A percentile compares a stretch with the other conserved stretches of the same genome.
These are phyloP conservation scores for Calycina marina DNA, from an alignment of 2,329 filamentous ascomycete species.

Conservation along the genomic window DNA sequence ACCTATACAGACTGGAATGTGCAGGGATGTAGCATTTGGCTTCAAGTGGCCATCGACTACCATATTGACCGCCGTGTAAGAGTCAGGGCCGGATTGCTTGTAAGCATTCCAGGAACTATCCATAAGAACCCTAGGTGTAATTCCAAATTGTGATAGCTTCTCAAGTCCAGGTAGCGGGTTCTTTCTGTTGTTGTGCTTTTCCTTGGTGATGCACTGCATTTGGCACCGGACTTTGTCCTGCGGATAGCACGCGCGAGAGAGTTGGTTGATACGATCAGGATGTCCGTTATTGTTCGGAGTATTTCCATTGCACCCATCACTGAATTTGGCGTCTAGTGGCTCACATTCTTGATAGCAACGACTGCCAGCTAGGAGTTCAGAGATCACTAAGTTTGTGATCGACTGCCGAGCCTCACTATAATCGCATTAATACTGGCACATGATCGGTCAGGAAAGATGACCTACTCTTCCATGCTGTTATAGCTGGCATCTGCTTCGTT, in stretches of 20 bases:
- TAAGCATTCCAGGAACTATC: neutral
- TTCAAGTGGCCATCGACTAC: neutral
- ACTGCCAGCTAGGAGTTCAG: neutral
- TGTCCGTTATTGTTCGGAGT: too few relatives aligned
- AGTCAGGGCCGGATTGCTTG: neutral
- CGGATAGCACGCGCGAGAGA: neutral
- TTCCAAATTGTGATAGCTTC: neutral
- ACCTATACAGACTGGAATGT: neutral
- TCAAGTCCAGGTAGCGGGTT: neutral
- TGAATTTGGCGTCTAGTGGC: too few relatives aligned
- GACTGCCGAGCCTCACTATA: neutral
- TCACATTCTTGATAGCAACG: neutral
- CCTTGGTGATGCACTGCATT: neutral
- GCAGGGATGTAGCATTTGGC: neutral
- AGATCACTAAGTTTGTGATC: neutral
- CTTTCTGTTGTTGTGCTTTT: neutral
- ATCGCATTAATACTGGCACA: too few relatives aligned
- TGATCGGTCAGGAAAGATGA: too few relatives aligned
- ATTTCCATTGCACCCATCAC: too few relatives aligned
- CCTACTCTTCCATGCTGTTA: too few relatives aligned
- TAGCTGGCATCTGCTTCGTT: too few relatives aligned
- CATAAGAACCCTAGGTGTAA: neutral
- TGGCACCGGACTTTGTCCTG: neutral
- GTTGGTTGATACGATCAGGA: too few relatives aligned
- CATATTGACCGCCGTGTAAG: neutral